Base-by-base conservation (phyloP, 23 red algal genomes). In the Gracilaria gracilis region DNA sequence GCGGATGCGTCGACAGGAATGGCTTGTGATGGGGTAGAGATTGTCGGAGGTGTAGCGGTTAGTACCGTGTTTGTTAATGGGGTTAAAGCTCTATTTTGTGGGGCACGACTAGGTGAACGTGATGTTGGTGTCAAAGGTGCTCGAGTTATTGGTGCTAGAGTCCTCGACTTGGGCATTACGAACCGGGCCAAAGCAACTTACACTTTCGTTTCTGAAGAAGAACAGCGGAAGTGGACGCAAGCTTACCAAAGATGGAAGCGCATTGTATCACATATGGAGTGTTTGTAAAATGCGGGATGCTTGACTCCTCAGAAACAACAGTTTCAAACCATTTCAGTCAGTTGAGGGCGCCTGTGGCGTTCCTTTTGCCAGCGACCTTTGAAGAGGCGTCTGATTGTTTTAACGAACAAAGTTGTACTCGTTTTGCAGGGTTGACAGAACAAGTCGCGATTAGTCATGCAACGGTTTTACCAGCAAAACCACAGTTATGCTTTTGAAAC, bases 41-140 rank as follows among this genome's bases (percentile, higher is more conserved):
- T 90, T 49, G 87, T 90, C 19, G 87, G 87, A 67, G 87, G 87
- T 80, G 87, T 71, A 40, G 42, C 20, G 12, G 58, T 20, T 31
- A 77, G 87, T 42, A 32, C 71, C 6, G 76, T 67, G 21, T 80
- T 90, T 67, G 74, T 90, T 23, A 81, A 58, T 33, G 87, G 87
- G 25, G 79, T 90, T 32, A 25, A 55, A 31, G 76, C 71, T 13
- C 23, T 90, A 59, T 46, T 90, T 33, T 74, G 87, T 31, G 59
- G 74, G 23, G 76, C 65, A 27, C 27, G 51, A 2, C 36, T 90
- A 29, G 37, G 74, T 39, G 74, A 64, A 39, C 54, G 28, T 9
- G 57, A 75, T 31, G 87, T 81, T 80, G 87, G 87, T 31, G 59
- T 90, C 3, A 28, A 66, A 42, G 87, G 87, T 9, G 87, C 71